These are phyloP conservation scores for Nectriaceae sp. DNA, from an alignment of 2,329 filamentous ascomycete species.

Conservation along the genomic window DNA sequence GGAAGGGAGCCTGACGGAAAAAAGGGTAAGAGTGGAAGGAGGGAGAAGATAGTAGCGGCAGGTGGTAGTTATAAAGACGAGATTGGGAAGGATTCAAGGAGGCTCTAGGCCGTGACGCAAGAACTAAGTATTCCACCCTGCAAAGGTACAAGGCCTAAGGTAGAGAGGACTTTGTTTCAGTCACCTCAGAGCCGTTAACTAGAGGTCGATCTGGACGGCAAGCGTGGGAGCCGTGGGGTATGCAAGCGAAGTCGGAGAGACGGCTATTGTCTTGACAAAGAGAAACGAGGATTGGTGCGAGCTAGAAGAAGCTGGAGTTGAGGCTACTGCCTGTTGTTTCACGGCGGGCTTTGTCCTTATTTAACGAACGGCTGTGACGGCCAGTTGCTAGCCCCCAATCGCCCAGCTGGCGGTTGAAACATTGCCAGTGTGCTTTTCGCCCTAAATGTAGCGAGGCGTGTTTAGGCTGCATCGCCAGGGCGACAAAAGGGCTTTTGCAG, in stretches of 20 bases:
- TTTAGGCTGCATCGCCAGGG: background rate
- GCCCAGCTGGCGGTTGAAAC: too few species aligned
- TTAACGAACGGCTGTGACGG: background rate
- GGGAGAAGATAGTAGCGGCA: background rate
- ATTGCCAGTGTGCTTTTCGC: too few species aligned
- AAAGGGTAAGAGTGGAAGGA: slow-evolving; percentile 10
- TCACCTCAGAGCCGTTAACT: too few species aligned
- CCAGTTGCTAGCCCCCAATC: too few species aligned
- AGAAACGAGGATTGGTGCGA: background rate
- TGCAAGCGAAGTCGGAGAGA: background rate
- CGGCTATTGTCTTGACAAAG: background rate
- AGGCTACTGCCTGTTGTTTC: background rate
- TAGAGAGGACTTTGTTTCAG: too few species aligned
- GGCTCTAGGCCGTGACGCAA: background rate
- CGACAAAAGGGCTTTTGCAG: too few species aligned
- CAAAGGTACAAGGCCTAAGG: too few species aligned
- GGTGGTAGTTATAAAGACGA: background rate
- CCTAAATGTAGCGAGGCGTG: too few species aligned
- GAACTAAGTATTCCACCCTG: background rate
- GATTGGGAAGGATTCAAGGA: background rate
- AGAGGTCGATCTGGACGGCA: background rate
- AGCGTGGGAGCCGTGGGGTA: background rate
- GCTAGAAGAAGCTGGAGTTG: too few species aligned
- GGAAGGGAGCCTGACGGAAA: slow-evolving; percentile 3
- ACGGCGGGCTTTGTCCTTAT: background rate